Evolutionary conservation across 2,329 filamentous ascomycete genomes (phyloP).

Genomic region (Epichloe sibirici): DNA sequence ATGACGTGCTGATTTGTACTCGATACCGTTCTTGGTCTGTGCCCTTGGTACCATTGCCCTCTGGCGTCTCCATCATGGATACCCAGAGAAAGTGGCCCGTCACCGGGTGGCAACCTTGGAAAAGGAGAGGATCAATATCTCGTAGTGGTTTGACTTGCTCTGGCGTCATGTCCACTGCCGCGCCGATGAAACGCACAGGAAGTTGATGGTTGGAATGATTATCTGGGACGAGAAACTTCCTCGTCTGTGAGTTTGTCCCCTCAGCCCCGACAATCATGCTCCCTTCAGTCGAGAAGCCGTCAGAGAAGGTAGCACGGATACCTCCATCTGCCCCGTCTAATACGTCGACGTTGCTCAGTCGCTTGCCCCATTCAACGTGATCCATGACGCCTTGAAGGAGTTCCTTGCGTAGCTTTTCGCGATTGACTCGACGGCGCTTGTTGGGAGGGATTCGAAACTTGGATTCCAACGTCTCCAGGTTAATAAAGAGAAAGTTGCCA

Average conservation of each 20-base stretch:
- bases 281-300: conserved; percentile 21
- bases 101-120: conserved; percentile 39
- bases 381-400: conserved; percentile 17
- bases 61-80: conserved; percentile 29
- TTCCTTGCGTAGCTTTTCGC: conserved; percentile 21
- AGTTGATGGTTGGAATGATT: conserved; percentile 21
- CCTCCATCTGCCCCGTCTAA: conserved; percentile 11
- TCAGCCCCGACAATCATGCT: conserved; percentile 28
- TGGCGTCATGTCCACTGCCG: conserved; percentile 23
- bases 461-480: conserved; percentile 23
- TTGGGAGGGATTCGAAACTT: conserved; percentile 27
- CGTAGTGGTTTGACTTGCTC: conserved; percentile 26
- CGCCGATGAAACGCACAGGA: conserved; percentile 26
- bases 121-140: conserved; percentile 40
- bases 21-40: conserved; percentile 23
- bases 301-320: conserved; percentile 18
- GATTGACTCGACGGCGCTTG: conserved; percentile 23
- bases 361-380: conserved; percentile 21
- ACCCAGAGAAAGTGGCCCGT: conserved; percentile 40
- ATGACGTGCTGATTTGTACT: conserved; percentile 34
- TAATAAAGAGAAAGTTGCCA: conserved; percentile 28
- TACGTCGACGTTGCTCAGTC: conserved; percentile 16
- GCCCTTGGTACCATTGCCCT: conserved; percentile 22
- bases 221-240: conserved; percentile 21
- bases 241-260: conserved; percentile 25